Percentiles rank a stretch among this genome's conserved stretches.
Evolutionary conservation across 768 basidiomycete genomes (phyloP).

Genomic region (Lactarius psammicola): DNA sequence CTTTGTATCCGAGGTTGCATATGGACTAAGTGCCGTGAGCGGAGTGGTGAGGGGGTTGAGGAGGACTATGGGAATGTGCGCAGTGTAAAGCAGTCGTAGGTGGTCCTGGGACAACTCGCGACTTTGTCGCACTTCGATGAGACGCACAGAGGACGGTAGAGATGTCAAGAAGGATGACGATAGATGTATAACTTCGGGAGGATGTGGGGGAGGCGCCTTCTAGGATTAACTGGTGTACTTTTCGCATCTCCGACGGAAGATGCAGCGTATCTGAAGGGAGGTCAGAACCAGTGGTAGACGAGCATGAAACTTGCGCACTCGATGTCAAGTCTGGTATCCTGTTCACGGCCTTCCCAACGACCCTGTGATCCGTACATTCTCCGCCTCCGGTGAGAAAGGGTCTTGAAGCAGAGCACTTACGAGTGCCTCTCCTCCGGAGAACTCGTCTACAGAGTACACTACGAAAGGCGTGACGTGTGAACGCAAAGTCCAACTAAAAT

Average conservation of each 20-base stretch:
- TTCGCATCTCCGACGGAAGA: not conserved
- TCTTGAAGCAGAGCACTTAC: conserved; percentile 71
- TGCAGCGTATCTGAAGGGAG: not conserved
- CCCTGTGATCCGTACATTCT: conserved; percentile 44
- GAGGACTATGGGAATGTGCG: conserved; percentile 64
- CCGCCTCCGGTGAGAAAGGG: conserved; percentile 58
- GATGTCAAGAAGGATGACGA: conserved; percentile 26
- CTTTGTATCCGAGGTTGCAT: conserved; percentile 13
- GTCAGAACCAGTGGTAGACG: not conserved
- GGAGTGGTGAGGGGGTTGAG: conserved; percentile 58
- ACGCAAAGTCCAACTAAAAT: not conserved
- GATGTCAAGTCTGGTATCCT: conserved; percentile 22
- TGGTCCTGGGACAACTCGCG: conserved; percentile 15
- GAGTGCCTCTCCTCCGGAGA: conserved; percentile 53
- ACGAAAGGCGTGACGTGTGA: conserved; percentile 6
- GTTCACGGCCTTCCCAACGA: conserved; percentile 44
- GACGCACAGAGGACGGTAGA: conserved; percentile 25
- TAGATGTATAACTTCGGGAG: conserved; percentile 2
- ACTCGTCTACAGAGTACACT: conserved; percentile 62
- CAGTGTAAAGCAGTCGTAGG: conserved; percentile 35
- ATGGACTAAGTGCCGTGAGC: conserved; percentile 39
- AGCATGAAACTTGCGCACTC: conserved; percentile 18
- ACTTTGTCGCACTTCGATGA: conserved; percentile 31
- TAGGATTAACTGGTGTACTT: not conserved
- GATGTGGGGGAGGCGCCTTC: not conserved